phyloP scores from a whole-genome alignment of 116 monocot species.

The Dioscorea cayenensis region DNA sequence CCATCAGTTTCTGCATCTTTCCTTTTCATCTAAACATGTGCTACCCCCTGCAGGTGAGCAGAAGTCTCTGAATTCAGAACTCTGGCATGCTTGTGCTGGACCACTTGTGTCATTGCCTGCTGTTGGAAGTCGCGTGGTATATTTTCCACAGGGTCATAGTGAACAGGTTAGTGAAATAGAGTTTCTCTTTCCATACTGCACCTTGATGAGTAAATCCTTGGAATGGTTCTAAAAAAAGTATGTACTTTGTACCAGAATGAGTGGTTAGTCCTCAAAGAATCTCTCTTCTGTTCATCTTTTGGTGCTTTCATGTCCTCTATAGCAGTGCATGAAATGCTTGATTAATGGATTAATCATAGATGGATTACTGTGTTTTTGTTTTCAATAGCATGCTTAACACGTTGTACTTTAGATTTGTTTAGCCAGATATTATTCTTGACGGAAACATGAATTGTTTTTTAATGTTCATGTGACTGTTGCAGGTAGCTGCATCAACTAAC shows the following conservation, averaged over 20 bases:
- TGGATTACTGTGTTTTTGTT: too few species aligned
- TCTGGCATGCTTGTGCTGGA: conserved; percentile 99
- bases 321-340: too few species aligned
- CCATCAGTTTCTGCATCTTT: neutral
- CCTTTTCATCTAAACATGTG: neutral
- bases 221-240: too few species aligned
- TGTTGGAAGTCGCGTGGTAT: conserved; percentile 81
- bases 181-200: neutral
- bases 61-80: conserved; percentile 78
- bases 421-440: neutral
- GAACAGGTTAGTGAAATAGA: conserved; percentile 28
- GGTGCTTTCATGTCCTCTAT: too few species aligned
- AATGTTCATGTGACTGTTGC: neutral
- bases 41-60: conserved; percentile 42
- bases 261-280: too few species aligned
- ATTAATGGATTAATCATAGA: too few species aligned
- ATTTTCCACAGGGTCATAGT: conserved; percentile 63
- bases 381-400: too few species aligned
- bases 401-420: too few species aligned
- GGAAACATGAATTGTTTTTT: neutral
- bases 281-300: too few species aligned
- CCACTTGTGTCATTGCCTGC: conserved; percentile 85
- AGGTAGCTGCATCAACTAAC: conserved; percentile 81
- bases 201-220: neutral
- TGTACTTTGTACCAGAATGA: too few species aligned